Evolutionary conservation across 2,329 filamentous ascomycete species (phyloP), one percentile per base, ranked within the genome.

Genomic region (Tolypocladium guangdongense): DNA sequence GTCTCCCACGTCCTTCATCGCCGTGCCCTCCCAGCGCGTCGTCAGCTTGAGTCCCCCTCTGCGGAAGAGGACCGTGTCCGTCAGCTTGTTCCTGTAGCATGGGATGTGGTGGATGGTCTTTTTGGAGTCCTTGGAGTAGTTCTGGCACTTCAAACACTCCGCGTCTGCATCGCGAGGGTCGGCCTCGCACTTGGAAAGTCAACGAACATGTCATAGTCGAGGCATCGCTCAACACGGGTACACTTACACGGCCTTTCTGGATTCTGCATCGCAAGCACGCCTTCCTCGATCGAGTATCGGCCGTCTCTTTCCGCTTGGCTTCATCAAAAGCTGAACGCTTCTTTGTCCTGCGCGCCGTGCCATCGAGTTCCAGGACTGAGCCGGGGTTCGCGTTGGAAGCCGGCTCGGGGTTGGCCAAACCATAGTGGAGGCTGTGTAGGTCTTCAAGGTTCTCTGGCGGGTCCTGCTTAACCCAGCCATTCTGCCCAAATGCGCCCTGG

Each of bases 81-180:
- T 68, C 12, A 79, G 63, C 56, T 73, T 74, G 57, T 65, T 69
- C 14, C 76, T 71, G 16, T 68, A 60, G 53, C 77, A 80, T 0
- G 68, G 67, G 5, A 74, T 60, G 27, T 66, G 64, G 52, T 78
- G 76, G 6, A 78, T 70, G 2, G 74, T 72, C 56, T 76, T 79
- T 39, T 71, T 72, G 0, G 74, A 77, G 1, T 65, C 66, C 32
- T 60, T 63, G 12, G 66, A 63, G 3, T 75, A 66, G 1, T 58
- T 60, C 7, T 61, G 55, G 56, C 77, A 80, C 2, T 69, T 70
- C 2, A 64, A 11, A 59, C 77, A 80, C 6, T 65, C 60, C 16
- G 63, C 64, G 20, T 65, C 43, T 16, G 65, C 58, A 47, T 69
- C 58, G 11, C 59, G 54, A 11, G 57, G 54, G 52, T 75, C 66